A percentile compares a stretch with the other conserved stretches of the same genome.
These are phyloP conservation scores for Hyphopichia buzzinii DNA, from an alignment of 1,139 yeast species.

Conservation along the genomic window DNA sequence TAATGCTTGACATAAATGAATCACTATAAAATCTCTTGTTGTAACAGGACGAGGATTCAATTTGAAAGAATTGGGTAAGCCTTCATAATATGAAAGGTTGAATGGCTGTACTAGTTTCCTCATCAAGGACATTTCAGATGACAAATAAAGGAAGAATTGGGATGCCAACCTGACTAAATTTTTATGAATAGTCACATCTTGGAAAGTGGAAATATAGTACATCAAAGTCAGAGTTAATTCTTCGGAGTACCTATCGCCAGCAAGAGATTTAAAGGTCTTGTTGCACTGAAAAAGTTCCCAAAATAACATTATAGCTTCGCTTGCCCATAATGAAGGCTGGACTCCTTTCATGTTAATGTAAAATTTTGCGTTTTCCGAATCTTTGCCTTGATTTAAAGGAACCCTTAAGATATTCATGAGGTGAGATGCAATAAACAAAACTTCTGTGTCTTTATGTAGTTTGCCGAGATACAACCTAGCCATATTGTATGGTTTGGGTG, in stretches of 20 bases:
- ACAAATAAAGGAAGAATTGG: slow-evolving; percentile 58
- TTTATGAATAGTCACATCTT: slow-evolving; percentile 23
- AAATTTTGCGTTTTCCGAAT: slow-evolving; percentile 16
- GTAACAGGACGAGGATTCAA: slow-evolving; percentile 40
- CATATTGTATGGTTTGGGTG: slow-evolving; percentile 41
- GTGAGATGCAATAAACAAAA: slow-evolving; percentile 45
- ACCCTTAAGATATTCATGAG: slow-evolving; percentile 45
- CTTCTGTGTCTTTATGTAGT: slow-evolving; percentile 52
- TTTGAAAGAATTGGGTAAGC: slow-evolving; percentile 49
- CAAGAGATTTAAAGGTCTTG: slow-evolving; percentile 44
- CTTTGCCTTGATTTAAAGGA: slow-evolving; percentile 32
- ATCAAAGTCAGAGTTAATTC: slow-evolving; percentile 56
- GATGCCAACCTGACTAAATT: slow-evolving; percentile 59
- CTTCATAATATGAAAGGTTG: slow-evolving; percentile 34
- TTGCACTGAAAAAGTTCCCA: slow-evolving; percentile 84
- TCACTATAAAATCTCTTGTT: slow-evolving; percentile 59
- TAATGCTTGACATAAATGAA: slow-evolving; percentile 41
- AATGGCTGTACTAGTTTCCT: slow-evolving; percentile 41
- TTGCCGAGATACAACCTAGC: slow-evolving; percentile 53
- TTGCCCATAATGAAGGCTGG: slow-evolving; percentile 49
- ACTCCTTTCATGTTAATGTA: slow-evolving; percentile 14
- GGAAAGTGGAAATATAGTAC: slow-evolving; percentile 55
- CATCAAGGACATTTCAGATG: slow-evolving; percentile 47
- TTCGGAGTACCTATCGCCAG: slow-evolving; percentile 48
- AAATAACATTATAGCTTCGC: slow-evolving; percentile 57